phyloP scores from a whole-genome alignment of 169 alveolate genomes.

The Plasmodium chabaudi region DNA sequence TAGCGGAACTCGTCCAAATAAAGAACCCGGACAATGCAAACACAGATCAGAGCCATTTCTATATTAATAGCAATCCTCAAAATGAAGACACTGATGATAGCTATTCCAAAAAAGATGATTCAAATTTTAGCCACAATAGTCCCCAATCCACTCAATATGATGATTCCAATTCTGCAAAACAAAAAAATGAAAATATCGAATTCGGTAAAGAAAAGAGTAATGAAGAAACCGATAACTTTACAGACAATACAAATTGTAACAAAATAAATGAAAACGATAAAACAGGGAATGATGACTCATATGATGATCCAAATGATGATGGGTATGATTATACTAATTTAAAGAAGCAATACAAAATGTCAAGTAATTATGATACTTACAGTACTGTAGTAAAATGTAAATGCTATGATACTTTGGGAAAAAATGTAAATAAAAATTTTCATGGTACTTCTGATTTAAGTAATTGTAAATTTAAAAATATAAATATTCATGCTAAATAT shows the following conservation, averaged over 20 bases:
- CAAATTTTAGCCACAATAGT: background rate
- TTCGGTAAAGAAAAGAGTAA: too few relatives aligned
- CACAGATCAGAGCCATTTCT: background rate
- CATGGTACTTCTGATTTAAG: slow-evolving; percentile 66
- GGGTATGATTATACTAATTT: background rate
- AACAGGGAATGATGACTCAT: too few relatives aligned
- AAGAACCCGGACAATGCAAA: slow-evolving; percentile 14
- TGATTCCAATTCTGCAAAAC: too few relatives aligned
- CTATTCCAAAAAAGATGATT: background rate
- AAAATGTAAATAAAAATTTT: slow-evolving; percentile 30
- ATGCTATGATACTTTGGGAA: slow-evolving; percentile 32
- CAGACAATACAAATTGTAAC: too few relatives aligned
- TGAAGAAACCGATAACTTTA: too few relatives aligned
- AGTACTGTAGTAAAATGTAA: slow-evolving; percentile 44
- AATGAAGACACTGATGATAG: background rate
- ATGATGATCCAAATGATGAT: too few relatives aligned
- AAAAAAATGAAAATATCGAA: too few relatives aligned
- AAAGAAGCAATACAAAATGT: background rate
- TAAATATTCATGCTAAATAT: slow-evolving; percentile 65
- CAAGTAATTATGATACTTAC: background rate
- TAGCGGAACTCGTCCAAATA: slow-evolving; percentile 68
- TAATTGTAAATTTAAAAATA: slow-evolving; percentile 28
- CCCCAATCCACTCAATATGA: too few relatives aligned
- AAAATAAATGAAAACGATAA: too few relatives aligned
- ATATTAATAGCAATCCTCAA: background rate